A percentile compares a stretch with the other conserved stretches of the same genome.
Conservation (phyloP, 768 basidiomycete genomes). For the Psilocybe azurescens region DNA sequence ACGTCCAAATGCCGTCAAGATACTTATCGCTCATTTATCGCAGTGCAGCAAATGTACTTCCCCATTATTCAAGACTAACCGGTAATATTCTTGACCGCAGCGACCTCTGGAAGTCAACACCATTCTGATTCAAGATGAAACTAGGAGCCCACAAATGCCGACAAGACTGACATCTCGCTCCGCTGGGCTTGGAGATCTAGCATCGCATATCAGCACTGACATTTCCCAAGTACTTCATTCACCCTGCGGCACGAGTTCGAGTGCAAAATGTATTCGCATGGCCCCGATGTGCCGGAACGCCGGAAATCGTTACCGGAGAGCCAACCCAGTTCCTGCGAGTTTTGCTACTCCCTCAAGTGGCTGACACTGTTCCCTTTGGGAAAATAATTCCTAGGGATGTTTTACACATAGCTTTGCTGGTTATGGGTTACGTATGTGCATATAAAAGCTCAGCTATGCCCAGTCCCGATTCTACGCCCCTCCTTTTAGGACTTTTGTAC, state of each 20-base stretch:
- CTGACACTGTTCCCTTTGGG: conserved; percentile 27
- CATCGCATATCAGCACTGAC: conserved; percentile 26
- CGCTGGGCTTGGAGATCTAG: conserved; percentile 29
- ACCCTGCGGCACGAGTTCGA: conserved; percentile 27
- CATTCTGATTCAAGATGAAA: conserved; percentile 24
- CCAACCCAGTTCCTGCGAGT: conserved; percentile 29
- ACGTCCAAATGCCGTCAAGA: conserved; percentile 6
- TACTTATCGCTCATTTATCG: conserved; percentile 4
- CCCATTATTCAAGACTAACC: conserved; percentile 10
- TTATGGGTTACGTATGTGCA: conserved; percentile 17
- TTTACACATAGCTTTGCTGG: conserved; percentile 20
- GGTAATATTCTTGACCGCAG: conserved; percentile 13
- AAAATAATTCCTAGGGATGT: conserved; percentile 27
- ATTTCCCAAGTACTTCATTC: conserved; percentile 28
- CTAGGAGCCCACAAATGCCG: conserved; percentile 17
- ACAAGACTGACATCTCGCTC: conserved; percentile 26
- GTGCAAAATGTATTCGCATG: conserved; percentile 28
- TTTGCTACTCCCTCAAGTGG: conserved; percentile 27
- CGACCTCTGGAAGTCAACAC: conserved; percentile 1
- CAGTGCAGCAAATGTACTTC: background rate
- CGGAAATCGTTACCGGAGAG: conserved; percentile 26
- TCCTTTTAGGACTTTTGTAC: conserved; percentile 23
- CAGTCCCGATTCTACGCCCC: conserved; percentile 28
- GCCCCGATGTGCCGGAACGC: conserved; percentile 32
- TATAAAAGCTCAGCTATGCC: conserved; percentile 32